Conservation (phyloP, 2,329 filamentous ascomycete genomes). For the Botryosphaeria agaves region DNA sequence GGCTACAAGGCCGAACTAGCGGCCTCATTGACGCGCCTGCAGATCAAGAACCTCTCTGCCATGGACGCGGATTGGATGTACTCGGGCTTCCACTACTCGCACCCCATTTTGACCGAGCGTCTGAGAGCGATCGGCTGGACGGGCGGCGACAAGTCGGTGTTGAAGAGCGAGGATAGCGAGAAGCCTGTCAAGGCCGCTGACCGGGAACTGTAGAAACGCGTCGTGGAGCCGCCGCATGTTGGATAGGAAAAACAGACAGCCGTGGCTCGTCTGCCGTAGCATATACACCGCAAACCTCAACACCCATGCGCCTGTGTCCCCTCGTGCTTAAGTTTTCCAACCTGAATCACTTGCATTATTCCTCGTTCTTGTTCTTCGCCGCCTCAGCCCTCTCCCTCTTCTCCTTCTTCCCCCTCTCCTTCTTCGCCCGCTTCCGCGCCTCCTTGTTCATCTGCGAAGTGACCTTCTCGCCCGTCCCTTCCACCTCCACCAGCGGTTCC, state of each 20-base stretch:
- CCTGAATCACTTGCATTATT: no score
- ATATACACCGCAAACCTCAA: no score
- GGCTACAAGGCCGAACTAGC: conserved; percentile 76
- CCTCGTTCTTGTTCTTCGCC: conserved; percentile 3
- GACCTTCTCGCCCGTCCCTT: conserved; percentile 7
- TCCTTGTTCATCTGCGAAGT: conserved; percentile 30
- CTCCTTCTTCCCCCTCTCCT: conserved; percentile 30
- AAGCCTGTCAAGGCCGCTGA: conserved; percentile 54
- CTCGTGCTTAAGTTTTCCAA: no score
- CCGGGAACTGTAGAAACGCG: conserved; percentile 50
- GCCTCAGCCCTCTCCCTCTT: conserved; percentile 14
- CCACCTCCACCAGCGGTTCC: conserved; percentile 4
- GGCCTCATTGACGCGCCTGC: conserved; percentile 82
- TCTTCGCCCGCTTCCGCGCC: conserved; percentile 37
- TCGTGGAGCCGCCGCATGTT: no score
- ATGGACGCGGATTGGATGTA: conserved; percentile 99
- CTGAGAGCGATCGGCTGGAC: conserved; percentile 83
- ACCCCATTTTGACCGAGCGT: conserved; percentile 88
- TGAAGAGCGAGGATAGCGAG: conserved; percentile 34
- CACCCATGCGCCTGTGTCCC: no score
- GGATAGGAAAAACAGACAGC: no score
- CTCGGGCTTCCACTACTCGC: conserved; percentile 95
- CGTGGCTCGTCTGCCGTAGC: no score
- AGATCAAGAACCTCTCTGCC: conserved; percentile 92
- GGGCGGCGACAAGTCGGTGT: conserved; percentile 37